Evolutionary conservation across 2,329 filamentous ascomycete species (phyloP).

Genomic region (Alternaria arborescens): DNA sequence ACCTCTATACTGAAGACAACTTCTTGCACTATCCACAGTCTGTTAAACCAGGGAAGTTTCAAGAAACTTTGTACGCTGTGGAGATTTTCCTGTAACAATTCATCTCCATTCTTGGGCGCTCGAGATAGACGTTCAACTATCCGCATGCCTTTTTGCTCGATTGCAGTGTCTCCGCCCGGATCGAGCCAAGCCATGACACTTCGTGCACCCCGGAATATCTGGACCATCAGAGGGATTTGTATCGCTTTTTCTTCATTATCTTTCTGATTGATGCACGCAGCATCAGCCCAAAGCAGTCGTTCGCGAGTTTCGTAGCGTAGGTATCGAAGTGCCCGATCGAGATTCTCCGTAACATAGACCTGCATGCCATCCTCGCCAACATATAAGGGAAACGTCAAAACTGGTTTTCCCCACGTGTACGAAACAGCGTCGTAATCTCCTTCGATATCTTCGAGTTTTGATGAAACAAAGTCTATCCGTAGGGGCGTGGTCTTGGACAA

Average conservation of each 20-base stretch:
- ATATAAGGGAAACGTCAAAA: neutral
- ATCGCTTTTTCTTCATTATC: conserved; percentile 20
- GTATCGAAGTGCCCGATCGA: conserved; percentile 13
- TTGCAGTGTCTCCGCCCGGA: neutral
- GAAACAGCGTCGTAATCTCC: conserved; percentile 19
- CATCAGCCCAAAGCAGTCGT: conserved; percentile 24
- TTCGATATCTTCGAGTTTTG: neutral
- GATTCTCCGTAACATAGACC: conserved; percentile 3
- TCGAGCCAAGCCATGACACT: neutral
- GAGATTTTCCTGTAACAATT: too few species aligned
- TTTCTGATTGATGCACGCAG: conserved; percentile 26
- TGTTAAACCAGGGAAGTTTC: neutral
- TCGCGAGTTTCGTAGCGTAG: neutral
- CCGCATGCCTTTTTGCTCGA: neutral
- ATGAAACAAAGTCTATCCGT: accelerated
- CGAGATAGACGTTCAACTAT: neutral
- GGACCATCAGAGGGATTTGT: conserved; percentile 27
- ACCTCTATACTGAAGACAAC: neutral
- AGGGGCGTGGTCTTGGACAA: neutral
- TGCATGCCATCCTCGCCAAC: neutral
- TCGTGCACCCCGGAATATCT: neutral
- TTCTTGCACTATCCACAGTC: neutral
- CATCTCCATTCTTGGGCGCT: too few species aligned
- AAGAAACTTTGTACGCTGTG: neutral
- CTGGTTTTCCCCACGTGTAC: conserved; percentile 18